Base-by-base conservation (phyloP, 306 rosid genomes). In the Amphicarpaea edgeworthii region DNA sequence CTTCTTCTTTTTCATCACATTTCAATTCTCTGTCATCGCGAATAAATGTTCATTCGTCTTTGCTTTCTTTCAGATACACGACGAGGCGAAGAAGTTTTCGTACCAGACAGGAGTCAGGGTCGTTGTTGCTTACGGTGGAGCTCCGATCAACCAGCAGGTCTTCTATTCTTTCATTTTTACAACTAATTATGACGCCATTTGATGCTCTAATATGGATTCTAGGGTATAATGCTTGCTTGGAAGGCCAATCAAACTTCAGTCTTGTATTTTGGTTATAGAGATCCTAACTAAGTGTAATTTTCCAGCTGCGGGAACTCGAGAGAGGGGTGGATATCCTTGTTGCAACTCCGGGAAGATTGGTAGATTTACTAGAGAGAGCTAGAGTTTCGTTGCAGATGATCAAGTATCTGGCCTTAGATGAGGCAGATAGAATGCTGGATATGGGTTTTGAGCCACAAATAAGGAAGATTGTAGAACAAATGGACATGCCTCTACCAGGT, bases 281-380 rank as follows among this genome's bases (percentile, higher is more conserved):
- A 53, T 75, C 34, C 34, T 87, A 46, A 88, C 47, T 10, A 30
- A 12, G 40, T 76, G 6, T 75, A 32, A 51, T 73, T 81, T 63
- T 63, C 49, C 87, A 93, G 98, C 83, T 93, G 72, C 88, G 97
- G 60, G 97, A 92, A 34, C 92, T 92, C 72, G 97, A 92, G 87
- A 88, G 90, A 84, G 97, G 97, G 55, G 97, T 90, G 72, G 97
- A 92, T 76, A 92, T 92, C 85, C 97, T 92, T 83, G 97, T 93
- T 53, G 98, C 97, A 65, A 91, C 97, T 71, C 98, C 98, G 12
- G 98, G 98, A 87, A 84, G 98, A 82, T 70, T 93, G 83, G 97
- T 93, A 59, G 98, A 91, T 91, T 82, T 91, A 83, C 86, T 91
- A 77, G 98, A 93, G 84, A 85, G 97, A 82, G 96, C 93, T 50